Percentiles rank a stretch among this genome's conserved stretches.
Conservation (phyloP, 176 grass and related monocot genomes). For the Typha latifolia region DNA sequence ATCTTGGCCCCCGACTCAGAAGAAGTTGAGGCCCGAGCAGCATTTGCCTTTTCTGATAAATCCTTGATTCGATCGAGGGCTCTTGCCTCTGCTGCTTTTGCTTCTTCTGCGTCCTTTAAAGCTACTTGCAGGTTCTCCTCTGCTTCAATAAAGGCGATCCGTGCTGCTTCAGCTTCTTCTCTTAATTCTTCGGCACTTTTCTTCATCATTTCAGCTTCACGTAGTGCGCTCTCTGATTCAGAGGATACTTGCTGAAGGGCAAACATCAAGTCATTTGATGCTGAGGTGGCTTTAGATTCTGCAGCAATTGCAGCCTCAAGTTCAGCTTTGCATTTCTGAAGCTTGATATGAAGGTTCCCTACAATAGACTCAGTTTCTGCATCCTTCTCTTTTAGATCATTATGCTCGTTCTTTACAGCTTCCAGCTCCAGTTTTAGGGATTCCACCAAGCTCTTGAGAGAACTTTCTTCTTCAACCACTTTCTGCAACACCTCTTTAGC, state of each 20-base stretch:
- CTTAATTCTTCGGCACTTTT: slow-evolving; percentile 63
- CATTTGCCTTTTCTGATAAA: slow-evolving; percentile 73
- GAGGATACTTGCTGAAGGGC: slow-evolving; percentile 73
- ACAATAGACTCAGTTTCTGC: slow-evolving; percentile 66
- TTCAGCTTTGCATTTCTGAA: slow-evolving; percentile 93
- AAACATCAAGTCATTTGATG: slow-evolving; percentile 78
- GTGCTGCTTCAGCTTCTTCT: slow-evolving; percentile 60
- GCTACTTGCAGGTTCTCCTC: slow-evolving; percentile 60
- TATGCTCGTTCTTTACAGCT: slow-evolving; percentile 60
- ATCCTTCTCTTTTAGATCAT: slow-evolving; percentile 79
- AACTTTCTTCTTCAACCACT: slow-evolving; percentile 64
- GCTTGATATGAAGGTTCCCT: slow-evolving; percentile 61
- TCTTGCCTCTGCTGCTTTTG: slow-evolving; percentile 70
- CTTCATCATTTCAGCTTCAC: slow-evolving; percentile 87
- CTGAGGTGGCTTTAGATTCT: slow-evolving; percentile 64
- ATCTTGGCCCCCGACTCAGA: slow-evolving; percentile 70
- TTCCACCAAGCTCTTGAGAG: slow-evolving; percentile 51
- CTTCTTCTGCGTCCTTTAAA: slow-evolving; percentile 78
- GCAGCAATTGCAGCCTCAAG: slow-evolving; percentile 77
- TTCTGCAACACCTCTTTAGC: slow-evolving; percentile 81
- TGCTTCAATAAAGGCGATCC: slow-evolving; percentile 40
- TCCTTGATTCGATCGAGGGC: slow-evolving; percentile 85
- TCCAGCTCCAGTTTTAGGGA: slow-evolving; percentile 73
- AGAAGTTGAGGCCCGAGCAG: slow-evolving; percentile 56
- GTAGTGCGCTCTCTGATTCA: slow-evolving; percentile 72